These are phyloP conservation scores for Mycena vulgaris DNA, from an alignment of 768 basidiomycete genomes.

Conservation along the genomic window DNA sequence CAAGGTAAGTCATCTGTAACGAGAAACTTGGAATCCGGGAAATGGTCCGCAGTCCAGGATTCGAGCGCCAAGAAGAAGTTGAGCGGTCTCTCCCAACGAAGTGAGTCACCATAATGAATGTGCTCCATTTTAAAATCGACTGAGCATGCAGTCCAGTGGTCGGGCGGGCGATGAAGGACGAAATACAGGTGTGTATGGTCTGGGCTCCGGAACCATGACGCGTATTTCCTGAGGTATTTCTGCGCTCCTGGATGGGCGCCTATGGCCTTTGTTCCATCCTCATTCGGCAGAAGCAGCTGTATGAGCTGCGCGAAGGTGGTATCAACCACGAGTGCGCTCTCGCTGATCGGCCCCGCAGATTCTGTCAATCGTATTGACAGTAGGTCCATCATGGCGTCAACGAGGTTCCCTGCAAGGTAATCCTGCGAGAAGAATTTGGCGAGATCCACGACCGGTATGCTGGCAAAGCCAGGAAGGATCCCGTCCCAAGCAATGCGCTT, in stretches of 20 bases:
- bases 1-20: constrained; percentile 25
- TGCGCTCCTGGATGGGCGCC: no score
- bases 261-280: no score
- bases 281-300: neutral
- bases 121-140: neutral
- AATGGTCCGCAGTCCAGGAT: neutral
- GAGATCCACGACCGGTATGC: neutral
- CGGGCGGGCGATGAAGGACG: constrained; percentile 7
- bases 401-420: neutral
- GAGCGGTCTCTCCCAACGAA: constrained; percentile 2
- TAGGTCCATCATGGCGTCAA: constrained; percentile 9
- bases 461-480: neutral
- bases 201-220: neutral
- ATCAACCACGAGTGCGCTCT: neutral
- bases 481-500: neutral
- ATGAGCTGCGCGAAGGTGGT: constrained; percentile 2
- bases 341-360: no score
- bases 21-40: neutral
- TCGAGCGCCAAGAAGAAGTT: constrained; percentile 16
- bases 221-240: no score
- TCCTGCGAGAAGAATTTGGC: constrained; percentile 7
- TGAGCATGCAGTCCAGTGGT: constrained; percentile 30
- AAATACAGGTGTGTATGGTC: neutral
- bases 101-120: constrained; percentile 28
- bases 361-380: neutral